Evolutionary conservation across 805 yeast species (phyloP), one percentile per base, ranked within the genome.

Genomic region (Ogataea minuta): DNA sequence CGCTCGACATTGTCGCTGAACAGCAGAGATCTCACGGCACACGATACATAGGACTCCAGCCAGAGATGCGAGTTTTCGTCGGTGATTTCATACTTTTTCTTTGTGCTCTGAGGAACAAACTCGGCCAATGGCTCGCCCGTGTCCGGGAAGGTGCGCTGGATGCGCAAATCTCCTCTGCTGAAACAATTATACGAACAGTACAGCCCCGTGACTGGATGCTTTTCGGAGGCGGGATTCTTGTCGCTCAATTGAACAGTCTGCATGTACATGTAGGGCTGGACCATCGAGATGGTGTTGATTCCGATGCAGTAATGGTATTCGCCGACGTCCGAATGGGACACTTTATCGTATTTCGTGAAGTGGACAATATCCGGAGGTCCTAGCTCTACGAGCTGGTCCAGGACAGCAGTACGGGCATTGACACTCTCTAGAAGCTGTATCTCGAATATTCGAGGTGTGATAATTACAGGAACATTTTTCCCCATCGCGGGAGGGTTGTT

Each of bases 341-440:
- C 62, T 40, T 65, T 67, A 31, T 74, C 71, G 40, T 64, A 64
- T 23, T 61, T 56, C n/a, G 74, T 62, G n/a, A 69, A 48, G 49
- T 72, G 84, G 2, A 81, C 77, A 41, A 84, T 64, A 60, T 85
- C 95, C 3, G 89, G 83, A 2, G 89, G 86, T 0, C 95, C 95
- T 15, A 82, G 54, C n/a, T 79, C 80, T 37, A 57, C 60, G 44
- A 71, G 72, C 7, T 67, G 53, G 0, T 68, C 53, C 15, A 79
- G 48, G 0, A 67, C 48, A 3, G 57, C 53, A 4, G 76, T 71
- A 34, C 86, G 66, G n/a, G 69, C 61, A 11, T 67, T 70, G 17
- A 80, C 57, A n/a, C 80, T 66, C 41, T 74, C 77, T 1, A 80
- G 79, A 11, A 68, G 62, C 11, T 63, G 62, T n/a, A 50, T 57